phyloP scores from a whole-genome alignment of 345 rosid genomes.

The Syzygium jambos region DNA sequence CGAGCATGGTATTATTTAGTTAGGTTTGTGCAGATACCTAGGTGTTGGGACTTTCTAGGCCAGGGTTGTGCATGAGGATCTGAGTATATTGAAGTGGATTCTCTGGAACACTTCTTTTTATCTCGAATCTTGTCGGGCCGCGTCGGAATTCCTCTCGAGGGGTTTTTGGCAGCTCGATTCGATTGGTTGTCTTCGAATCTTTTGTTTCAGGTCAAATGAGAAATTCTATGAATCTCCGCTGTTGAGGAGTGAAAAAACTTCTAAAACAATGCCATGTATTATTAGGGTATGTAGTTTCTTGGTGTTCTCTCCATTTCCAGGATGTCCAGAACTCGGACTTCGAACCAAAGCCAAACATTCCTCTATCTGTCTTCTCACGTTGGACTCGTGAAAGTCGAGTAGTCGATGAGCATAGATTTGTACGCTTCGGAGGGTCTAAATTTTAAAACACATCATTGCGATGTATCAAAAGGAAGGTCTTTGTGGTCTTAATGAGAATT shows the following conservation, averaged over 20 bases:
- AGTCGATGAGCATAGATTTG: no score
- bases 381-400: not conserved
- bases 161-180: not conserved
- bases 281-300: not conserved
- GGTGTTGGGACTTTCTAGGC: not conserved
- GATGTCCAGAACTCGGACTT: not conserved
- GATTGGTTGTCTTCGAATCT: not conserved
- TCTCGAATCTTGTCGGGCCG: not conserved
- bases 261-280: not conserved
- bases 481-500: not conserved
- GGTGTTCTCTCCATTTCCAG: not conserved
- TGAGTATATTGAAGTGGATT: not conserved
- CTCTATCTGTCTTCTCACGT: not conserved
- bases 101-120: not conserved
- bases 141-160: not conserved
- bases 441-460: no score
- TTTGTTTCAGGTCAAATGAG: not conserved
- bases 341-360: not conserved
- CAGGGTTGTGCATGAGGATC: conserved; percentile 2
- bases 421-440: no score
- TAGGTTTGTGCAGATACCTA: not conserved
- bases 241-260: not conserved
- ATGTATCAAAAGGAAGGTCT: no score
- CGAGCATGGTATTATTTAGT: not conserved
- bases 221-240: not conserved